Evolutionary conservation across 179 eudicot species (phyloP), one percentile per base, ranked within the genome.

Genomic region (Gypsophila paniculata): DNA sequence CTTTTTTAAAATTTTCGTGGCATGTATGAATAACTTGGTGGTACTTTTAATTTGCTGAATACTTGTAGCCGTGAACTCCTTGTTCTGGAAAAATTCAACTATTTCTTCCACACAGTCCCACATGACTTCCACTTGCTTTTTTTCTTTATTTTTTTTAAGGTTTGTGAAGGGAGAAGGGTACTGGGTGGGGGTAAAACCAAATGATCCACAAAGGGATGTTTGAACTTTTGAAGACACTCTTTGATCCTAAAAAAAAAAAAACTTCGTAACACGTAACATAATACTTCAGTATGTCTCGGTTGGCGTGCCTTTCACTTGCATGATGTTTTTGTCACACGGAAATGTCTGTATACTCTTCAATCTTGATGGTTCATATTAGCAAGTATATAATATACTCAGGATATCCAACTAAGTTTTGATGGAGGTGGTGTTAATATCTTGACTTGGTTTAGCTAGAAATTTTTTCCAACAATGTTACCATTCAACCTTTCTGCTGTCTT

Each of bases 291-390:
- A 13, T 44, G 10, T 42, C 66, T 32, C n/a, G 42, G 8, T 34
- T 46, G 52, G 36, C 12, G 13, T 66, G 70, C 48, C 38, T 66
- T 46, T 65, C 69, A 39, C 34, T 11, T 19, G 69, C 18, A 17
- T 44, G 69, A 42, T 44, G 21, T 19, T 21, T 17, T 4, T 39
- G 42, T 52, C 52, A 5, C 48, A n/a, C 48, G 7, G 6, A 32
- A 65, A 22, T 22, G 15, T 15, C 21, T n/a, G n/a, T n/a, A n/a
- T n/a, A n/a, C n/a, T n/a, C n/a, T 61, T 61, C n/a, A 25, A 23
- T 34, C 19, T 61, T 26, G 25, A 61, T 57, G n/a, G n/a, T n/a
- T n/a, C 21, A 57, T 23, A 18, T 26, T 61, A 2, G 39, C n/a
- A 1, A 26, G 8, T 18, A 32, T 61, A 57, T 1, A 25, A 26